Evolutionary conservation across 129 eudicot genomes (phyloP), one percentile per base, ranked within the genome.

Genomic region (Flaveria sonorensis): DNA sequence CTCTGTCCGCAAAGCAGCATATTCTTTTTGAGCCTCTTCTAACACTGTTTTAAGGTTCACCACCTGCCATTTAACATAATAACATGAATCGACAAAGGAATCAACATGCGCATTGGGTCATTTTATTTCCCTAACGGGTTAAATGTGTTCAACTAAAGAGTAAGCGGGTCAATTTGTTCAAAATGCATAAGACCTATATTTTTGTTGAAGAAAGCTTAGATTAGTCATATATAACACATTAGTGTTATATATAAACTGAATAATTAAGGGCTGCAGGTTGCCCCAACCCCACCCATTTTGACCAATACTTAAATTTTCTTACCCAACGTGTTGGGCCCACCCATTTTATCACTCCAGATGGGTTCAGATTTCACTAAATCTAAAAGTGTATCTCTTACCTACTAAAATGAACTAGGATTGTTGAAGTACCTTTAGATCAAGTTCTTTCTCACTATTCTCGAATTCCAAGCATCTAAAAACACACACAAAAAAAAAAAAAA

Each of bases 401-500:
- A 16, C 21, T 13, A 50, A 30, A 11, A 68, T 21, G 19, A 59
- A 16, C 13, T 55, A 57, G 15, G 47, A 19, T 51, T 43, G 19
- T 56, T 32, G 19, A 64, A 69, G 70, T 88, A 90, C 98, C 98
- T 85, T 93, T 10, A 51, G 61, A 28, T 78, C 78, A 20, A 88
- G 86, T 73, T 87, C 86, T 81, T 78, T 77, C 71, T 79, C 89
- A 15, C 69, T 68, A 83, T 77, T 85, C 86, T 87, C 86, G 36
- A 40, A 70, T 24, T 82, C 87, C 81, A 83, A 46, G 87, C 92
- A 93, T 72, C 96, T 93, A 79, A 71, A 81, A n/a, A n/a, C n/a
- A 76, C 20, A 1, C 26, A 24, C n/a, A 24, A 24, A 24, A 80
- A 64, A 79, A 16, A 62, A 72, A 4, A 65, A n/a, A 15, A 28